These are phyloP conservation scores for Aspergillus vadensis DNA, from an alignment of 2,329 filamentous ascomycete species.

Conservation along the genomic window DNA sequence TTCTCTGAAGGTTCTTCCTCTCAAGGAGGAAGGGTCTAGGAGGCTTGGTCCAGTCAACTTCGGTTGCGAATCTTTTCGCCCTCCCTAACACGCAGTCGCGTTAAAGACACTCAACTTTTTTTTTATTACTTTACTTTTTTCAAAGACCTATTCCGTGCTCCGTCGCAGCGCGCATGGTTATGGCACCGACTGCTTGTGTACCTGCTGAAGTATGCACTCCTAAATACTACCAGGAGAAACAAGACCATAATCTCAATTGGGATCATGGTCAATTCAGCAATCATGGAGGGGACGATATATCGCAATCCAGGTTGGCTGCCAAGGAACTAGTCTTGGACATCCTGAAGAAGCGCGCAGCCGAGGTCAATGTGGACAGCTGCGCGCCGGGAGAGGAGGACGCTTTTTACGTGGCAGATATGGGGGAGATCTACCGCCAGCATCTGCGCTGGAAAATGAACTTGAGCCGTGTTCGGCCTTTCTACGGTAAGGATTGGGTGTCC, in stretches of 20 bases:
- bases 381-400: conserved; percentile 93
- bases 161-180: conserved; percentile 56
- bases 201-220: conserved; percentile 49
- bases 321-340: conserved; percentile 85
- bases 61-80: conserved; percentile 91
- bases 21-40: conserved; percentile 98
- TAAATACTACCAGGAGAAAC: conserved; percentile 34
- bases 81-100: conserved; percentile 72
- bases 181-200: conserved; percentile 70
- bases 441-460: conserved; percentile 96
- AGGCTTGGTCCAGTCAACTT: conserved; percentile 91
- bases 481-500: conserved; percentile 64
- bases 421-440: conserved; percentile 98
- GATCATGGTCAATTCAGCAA: conserved; percentile 38
- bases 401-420: conserved; percentile 97
- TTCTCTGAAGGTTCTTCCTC: conserved; percentile 98
- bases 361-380: conserved; percentile 83
- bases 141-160: conserved; percentile 28
- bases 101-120: conserved; percentile 19
- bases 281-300: conserved; percentile 49
- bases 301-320: conserved; percentile 53
- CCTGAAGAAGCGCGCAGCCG: conserved; percentile 79
- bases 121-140: conserved; percentile 17
- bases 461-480: conserved; percentile 90
- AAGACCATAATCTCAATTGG: conserved; percentile 33